Evolutionary conservation across 106 monocot genomes (phyloP), one percentile per base, ranked within the genome.

Genomic region (Allium sativum): DNA sequence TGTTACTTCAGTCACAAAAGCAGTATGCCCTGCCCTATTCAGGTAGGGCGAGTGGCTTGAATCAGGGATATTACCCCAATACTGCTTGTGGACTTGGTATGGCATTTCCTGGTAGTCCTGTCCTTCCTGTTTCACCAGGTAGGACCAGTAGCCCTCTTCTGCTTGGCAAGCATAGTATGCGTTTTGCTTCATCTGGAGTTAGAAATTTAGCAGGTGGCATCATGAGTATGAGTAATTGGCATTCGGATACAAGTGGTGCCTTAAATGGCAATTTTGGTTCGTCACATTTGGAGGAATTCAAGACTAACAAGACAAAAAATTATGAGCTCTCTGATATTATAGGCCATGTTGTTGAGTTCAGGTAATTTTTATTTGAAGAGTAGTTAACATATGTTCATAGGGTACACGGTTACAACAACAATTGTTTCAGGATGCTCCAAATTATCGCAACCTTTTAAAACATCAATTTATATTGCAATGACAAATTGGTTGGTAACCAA

Each of bases 261-360:
- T 68, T 84, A 9, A 77, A 88, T 66, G 84, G 73, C 18, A 63
- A 65, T 69, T 88, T 85, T 80, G 72, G 70, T 21, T 75, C 85
- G 40, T 78, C 98, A 2, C 91, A 92, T 40, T 61, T 99, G 44
- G 92, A 99, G 42, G 98, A 99, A 46, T 88, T 99, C 42, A 99
- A 99, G 76, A 79, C 76, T 70, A 99, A 92, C 59, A 99, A 99
- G 70, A 80, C 83, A 40, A 88, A 74, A 72, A 88, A 77, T 56
- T 92, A 79, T 68, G 98, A 99, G 52, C 85, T 99, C 21, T 82
- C 85, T 61, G 92, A 92, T 53, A 92, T 99, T 77, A 74, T 75
- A 41, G 83, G 88, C 13, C 92, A 99, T 74, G 91, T 92, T 55
- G 98, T 92, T 66, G 88, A 99, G 61, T 99, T 99, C 74, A 99